Conservation (phyloP, 768 basidiomycete genomes). For the Tulasnella sp. region DNA sequence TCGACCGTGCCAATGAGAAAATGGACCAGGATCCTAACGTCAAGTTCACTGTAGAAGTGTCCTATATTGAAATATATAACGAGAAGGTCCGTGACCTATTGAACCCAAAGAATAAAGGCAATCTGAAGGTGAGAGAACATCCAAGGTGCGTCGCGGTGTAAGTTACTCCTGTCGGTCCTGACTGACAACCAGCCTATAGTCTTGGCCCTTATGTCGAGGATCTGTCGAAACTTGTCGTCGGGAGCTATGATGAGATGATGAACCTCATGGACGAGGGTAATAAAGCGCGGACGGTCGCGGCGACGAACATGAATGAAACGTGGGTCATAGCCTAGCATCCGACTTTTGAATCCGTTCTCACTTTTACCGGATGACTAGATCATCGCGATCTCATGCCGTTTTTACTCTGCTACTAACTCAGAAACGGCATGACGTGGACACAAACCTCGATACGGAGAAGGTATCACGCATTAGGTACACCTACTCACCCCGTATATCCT, state of each 20-base stretch:
- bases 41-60: conserved; percentile 90
- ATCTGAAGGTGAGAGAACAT: conserved; percentile 93
- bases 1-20: conserved; percentile 63
- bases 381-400: conserved; percentile 94
- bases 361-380: conserved; percentile 34
- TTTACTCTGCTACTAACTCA: conserved; percentile 92
- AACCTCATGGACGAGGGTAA: conserved; percentile 99
- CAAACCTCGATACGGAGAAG: conserved; percentile 90
- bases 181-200: conserved; percentile 17
- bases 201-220: conserved; percentile 98
- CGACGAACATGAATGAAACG: conserved; percentile 99
- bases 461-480: conserved; percentile 89
- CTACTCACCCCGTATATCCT: neutral
- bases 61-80: conserved; percentile 97
- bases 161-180: neutral
- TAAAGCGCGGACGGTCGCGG: conserved; percentile 95
- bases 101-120: conserved; percentile 94
- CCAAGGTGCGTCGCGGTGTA: conserved; percentile 39
- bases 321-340: conserved; percentile 29
- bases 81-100: conserved; percentile 96
- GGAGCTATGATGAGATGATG: conserved; percentile 93
- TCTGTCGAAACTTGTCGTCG: conserved; percentile 84
- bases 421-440: conserved; percentile 71
- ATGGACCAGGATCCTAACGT: conserved; percentile 51
- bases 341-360: neutral